Conservation (phyloP, 306 rosid genomes). For the Nissolia schottii region DNA sequence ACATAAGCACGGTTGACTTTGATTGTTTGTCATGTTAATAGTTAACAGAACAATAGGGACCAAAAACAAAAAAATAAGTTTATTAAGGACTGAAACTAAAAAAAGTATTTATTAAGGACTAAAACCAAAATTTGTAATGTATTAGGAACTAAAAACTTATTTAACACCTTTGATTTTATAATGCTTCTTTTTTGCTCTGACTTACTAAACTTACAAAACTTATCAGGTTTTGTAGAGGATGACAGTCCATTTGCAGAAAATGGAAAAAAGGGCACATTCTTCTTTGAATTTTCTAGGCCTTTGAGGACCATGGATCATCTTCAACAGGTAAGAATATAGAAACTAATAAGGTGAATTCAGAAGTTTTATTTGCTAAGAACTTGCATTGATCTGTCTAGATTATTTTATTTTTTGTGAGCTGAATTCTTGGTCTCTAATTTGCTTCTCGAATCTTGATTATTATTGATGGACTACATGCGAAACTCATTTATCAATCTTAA, state of each 20-base stretch:
- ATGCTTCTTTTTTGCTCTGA: not conserved
- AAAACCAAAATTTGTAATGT: too few species aligned
- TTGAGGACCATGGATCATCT: conserved; percentile 91
- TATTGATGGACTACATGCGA: not conserved
- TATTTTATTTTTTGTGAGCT: not conserved
- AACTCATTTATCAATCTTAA: conserved; percentile 3
- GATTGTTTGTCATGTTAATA: too few species aligned
- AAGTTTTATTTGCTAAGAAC: conserved; percentile 17
- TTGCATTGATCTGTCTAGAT: not conserved
- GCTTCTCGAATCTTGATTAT: conserved; percentile 2
- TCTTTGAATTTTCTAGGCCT: conserved; percentile 90
- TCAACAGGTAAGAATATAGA: conserved; percentile 82
- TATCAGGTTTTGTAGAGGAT: conserved; percentile 74
- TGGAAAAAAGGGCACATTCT: conserved; percentile 74
- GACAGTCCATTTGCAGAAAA: conserved; percentile 77
- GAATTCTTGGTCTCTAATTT: conserved; percentile 8
- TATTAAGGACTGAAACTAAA: too few species aligned
- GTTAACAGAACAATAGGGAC: too few species aligned
- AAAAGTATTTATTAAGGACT: too few species aligned
- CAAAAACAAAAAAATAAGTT: too few species aligned
- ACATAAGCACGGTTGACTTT: too few species aligned
- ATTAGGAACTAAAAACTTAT: too few species aligned
- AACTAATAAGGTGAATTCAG: conserved; percentile 18
- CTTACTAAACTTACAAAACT: conserved; percentile 6
- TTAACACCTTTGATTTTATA: too few species aligned